Conservation (phyloP, 176 grass and related monocot species). For the Pharus latifolius region DNA sequence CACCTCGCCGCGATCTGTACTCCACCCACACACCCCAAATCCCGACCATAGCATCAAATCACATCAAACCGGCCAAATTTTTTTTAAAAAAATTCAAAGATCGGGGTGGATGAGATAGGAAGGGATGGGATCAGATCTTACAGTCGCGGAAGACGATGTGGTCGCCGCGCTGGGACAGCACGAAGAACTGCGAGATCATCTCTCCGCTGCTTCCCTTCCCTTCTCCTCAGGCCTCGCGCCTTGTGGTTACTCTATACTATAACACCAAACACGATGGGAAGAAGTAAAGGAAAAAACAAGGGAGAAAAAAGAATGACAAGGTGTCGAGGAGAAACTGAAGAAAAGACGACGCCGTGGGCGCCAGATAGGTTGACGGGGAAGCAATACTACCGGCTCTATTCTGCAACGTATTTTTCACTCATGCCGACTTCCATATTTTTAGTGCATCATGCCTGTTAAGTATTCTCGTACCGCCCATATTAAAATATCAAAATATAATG, state of each 20-base stretch:
- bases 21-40: not conserved
- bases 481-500: too few relatives aligned
- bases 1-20: conserved; percentile 91
- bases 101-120: too few relatives aligned
- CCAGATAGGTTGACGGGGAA: not conserved
- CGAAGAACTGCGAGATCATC: conserved; percentile 99
- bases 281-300: not conserved
- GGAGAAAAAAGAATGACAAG: too few relatives aligned
- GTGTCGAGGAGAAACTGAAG: not conserved
- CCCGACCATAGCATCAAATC: not conserved
- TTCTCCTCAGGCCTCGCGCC: not conserved
- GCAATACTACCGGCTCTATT: too few relatives aligned
- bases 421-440: not conserved
- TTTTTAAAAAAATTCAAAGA: too few relatives aligned
- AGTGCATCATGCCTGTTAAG: too few relatives aligned
- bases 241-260: not conserved
- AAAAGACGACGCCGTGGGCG: not conserved
- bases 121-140: conserved; percentile 39
- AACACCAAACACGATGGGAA: conserved; percentile 3
- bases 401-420: not conserved
- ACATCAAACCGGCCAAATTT: not conserved
- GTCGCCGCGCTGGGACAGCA: conserved; percentile 93
- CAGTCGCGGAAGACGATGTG: conserved; percentile 99
- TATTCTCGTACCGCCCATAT: too few relatives aligned
- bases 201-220: not conserved